These are phyloP conservation scores for Canna indica DNA, from an alignment of 176 grass and related monocot genomes.

Conservation along the genomic window DNA sequence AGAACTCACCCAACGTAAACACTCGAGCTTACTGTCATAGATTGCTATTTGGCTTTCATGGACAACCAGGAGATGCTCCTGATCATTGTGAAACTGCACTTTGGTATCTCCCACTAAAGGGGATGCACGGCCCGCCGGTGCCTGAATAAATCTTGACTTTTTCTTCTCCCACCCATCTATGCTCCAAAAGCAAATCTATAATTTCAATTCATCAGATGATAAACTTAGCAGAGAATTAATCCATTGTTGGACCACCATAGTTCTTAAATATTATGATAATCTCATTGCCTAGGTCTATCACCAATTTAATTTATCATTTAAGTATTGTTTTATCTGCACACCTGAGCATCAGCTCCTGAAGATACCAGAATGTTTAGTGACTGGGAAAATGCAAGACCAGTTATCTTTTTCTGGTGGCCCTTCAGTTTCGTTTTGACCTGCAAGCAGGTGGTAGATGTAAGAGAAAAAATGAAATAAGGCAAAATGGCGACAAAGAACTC, in stretches of 20 bases:
- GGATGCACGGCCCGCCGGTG: conserved; percentile 37
- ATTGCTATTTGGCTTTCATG: conserved; percentile 90
- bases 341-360: conserved; percentile 96
- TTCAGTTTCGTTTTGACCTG: conserved; percentile 94
- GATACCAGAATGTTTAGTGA: conserved; percentile 84
- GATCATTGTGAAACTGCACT: conserved; percentile 96
- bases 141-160: conserved; percentile 79
- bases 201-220: not conserved
- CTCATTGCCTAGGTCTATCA: too few species aligned
- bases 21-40: conserved; percentile 85
- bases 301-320: conserved; percentile 27
- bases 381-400: conserved; percentile 91
- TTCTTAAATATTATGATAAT: not conserved
- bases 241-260: not conserved
- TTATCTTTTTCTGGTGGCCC: conserved; percentile 96
- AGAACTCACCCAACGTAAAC: conserved; percentile 54
- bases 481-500: not conserved
- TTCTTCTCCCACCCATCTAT: conserved; percentile 98
- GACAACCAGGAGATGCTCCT: conserved; percentile 73
- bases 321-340: conserved; percentile 17
- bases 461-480: not conserved
- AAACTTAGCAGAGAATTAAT: not conserved
- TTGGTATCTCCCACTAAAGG: conserved; percentile 76
- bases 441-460: not conserved
- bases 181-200: conserved; percentile 84